Percentiles rank a stretch among this genome's conserved stretches.
phyloP scores from a whole-genome alignment of 78 protist species.

The Dictyostelium purpureum region DNA sequence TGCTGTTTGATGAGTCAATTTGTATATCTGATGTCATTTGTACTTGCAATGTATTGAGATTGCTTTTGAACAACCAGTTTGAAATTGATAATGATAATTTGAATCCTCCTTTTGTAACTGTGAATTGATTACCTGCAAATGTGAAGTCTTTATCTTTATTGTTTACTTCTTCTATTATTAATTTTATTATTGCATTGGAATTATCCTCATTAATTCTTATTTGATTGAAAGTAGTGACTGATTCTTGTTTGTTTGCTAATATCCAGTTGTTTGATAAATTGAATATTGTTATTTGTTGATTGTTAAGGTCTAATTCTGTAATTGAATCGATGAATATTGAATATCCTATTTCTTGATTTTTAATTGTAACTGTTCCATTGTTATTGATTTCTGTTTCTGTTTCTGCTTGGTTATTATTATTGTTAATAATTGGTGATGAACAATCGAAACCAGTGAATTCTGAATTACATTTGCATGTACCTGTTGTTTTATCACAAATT shows the following conservation, averaged over 20 bases:
- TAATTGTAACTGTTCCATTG: neutral
- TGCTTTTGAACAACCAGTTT: slow-evolving; percentile 25
- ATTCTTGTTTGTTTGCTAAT: neutral
- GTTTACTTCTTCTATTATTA: neutral
- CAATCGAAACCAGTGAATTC: neutral
- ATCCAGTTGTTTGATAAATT: neutral
- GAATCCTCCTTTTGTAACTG: neutral
- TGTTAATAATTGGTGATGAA: neutral
- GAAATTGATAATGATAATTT: slow-evolving; percentile 14
- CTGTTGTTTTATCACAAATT: neutral
- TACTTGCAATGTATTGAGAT: slow-evolving; percentile 17
- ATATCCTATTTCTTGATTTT: neutral
- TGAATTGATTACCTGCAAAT: slow-evolving; percentile 27
- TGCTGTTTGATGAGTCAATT: neutral
- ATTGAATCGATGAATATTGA: neutral
- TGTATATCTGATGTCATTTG: neutral
- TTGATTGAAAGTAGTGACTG: neutral
- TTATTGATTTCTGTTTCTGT: neutral
- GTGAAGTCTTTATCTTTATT: neutral
- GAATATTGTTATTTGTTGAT: neutral
- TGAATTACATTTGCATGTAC: neutral
- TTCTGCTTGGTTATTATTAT: no score
- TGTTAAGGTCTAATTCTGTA: neutral
- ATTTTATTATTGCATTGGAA: neutral
- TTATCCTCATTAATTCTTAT: no score